A percentile compares a stretch with the other conserved stretches of the same genome.
Conservation (phyloP, 2,329 filamentous ascomycete genomes). For the Apiospora hydei region DNA sequence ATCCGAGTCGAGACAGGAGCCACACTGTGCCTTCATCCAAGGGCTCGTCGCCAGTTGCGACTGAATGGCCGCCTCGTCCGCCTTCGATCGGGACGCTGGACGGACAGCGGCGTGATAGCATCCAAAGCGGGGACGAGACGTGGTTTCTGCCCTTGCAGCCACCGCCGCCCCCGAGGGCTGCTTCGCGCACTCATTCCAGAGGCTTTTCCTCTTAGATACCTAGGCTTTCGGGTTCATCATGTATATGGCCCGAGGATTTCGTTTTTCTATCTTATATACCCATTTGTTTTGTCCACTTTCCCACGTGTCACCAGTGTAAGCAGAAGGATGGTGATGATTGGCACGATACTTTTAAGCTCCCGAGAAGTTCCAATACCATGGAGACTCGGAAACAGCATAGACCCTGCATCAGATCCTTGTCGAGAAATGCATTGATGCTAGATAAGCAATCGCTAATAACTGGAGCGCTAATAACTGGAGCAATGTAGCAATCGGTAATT, state of each 20-base stretch:
- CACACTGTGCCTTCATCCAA: not conserved
- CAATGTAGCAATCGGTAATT: too few relatives aligned
- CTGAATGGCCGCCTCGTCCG: not conserved
- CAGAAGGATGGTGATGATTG: too few relatives aligned
- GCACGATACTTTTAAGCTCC: too few relatives aligned
- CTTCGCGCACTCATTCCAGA: not conserved
- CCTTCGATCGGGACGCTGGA: not conserved
- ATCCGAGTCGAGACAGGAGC: not conserved
- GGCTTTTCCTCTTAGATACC: constrained; percentile 1
- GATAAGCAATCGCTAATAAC: too few relatives aligned
- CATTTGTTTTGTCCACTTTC: too few relatives aligned
- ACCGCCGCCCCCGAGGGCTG: not conserved
- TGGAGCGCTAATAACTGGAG: too few relatives aligned
- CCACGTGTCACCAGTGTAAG: too few relatives aligned
- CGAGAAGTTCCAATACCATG: too few relatives aligned
- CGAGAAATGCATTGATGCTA: too few relatives aligned
- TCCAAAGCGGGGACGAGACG: not conserved
- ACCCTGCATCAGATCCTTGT: too few relatives aligned
- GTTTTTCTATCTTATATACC: too few relatives aligned
- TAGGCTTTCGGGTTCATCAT: not conserved
- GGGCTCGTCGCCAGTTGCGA: not conserved
- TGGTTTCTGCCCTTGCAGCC: constrained; percentile 15
- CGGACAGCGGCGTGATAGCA: not conserved
- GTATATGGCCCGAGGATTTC: not conserved
- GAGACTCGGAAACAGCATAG: too few relatives aligned